These are phyloP conservation scores for Fraxinus americana DNA, from an alignment of 257 asterid genomes.

Conservation along the genomic window DNA sequence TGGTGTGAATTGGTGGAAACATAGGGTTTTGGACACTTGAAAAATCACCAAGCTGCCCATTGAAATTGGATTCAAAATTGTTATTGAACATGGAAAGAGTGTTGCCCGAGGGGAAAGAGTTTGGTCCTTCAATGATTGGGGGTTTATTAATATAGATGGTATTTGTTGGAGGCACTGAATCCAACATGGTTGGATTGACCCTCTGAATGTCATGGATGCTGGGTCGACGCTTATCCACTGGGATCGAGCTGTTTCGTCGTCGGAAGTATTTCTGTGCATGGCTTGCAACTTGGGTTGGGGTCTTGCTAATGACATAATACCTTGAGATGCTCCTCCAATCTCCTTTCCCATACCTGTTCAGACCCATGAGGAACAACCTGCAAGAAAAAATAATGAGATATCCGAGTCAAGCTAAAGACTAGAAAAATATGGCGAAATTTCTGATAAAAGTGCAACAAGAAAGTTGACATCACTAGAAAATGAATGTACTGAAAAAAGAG, in stretches of 20 bases:
- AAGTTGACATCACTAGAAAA: constrained; percentile 3
- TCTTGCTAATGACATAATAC: constrained; percentile 38
- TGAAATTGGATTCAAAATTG: neutral
- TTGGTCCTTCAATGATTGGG: neutral
- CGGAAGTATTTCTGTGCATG: constrained; percentile 55
- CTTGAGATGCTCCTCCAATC: constrained; percentile 59
- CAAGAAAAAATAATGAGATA: neutral
- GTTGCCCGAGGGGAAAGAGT: neutral
- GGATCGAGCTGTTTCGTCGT: constrained; percentile 35
- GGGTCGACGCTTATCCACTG: constrained; percentile 42
- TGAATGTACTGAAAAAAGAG: neutral
- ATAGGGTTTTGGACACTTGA: neutral
- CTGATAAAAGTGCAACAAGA: neutral
- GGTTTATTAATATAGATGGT: neutral
- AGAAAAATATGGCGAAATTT: neutral
- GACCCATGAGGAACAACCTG: constrained; percentile 50
- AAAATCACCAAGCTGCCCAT: neutral
- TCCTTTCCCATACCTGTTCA: constrained; percentile 47
- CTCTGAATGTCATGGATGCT: constrained; percentile 53
- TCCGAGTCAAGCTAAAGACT: neutral
- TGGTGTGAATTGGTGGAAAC: neutral
- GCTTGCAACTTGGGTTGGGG: constrained; percentile 53
- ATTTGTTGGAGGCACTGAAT: neutral
- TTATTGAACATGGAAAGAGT: neutral
- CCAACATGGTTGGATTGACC: neutral